phyloP scores from a whole-genome alignment of 2,329 filamentous ascomycete genomes.

The Xylariaceae sp. region DNA sequence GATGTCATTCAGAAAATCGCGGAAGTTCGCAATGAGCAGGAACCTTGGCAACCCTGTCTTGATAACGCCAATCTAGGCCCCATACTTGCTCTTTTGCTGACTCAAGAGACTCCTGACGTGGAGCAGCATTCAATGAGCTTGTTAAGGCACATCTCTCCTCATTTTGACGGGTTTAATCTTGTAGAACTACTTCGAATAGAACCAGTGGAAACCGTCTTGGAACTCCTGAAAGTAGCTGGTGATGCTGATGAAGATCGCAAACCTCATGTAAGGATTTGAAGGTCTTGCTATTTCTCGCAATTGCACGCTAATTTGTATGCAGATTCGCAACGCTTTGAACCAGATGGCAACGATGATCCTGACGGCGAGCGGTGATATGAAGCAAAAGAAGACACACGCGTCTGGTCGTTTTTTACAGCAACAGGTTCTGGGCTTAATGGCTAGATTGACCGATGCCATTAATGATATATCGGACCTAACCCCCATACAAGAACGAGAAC shows the following conservation, averaged over 20 bases:
- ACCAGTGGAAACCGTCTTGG: slow-evolving; percentile 73
- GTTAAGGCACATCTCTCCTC: slow-evolving; percentile 68
- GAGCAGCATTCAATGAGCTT: slow-evolving; percentile 70
- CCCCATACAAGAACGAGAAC: slow-evolving; percentile 68
- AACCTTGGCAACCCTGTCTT: slow-evolving; percentile 59
- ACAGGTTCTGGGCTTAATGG: slow-evolving; percentile 85
- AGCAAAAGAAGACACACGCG: slow-evolving; percentile 56
- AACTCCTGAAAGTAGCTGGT: slow-evolving; percentile 78
- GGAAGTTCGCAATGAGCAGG: slow-evolving; percentile 70
- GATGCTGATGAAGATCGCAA: slow-evolving; percentile 64
- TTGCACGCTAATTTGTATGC: slow-evolving; percentile 31
- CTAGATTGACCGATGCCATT: slow-evolving; percentile 76
- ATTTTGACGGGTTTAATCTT: slow-evolving; percentile 69
- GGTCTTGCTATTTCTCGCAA: neutral
- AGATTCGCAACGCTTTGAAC: slow-evolving; percentile 53
- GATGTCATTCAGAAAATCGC: slow-evolving; percentile 83
- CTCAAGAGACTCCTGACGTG: slow-evolving; percentile 58
- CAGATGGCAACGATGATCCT: slow-evolving; percentile 49
- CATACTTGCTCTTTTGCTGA: slow-evolving; percentile 61
- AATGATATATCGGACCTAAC: slow-evolving; percentile 66
- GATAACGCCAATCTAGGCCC: slow-evolving; percentile 60
- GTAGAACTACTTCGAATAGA: slow-evolving; percentile 73
- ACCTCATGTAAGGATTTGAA: slow-evolving; percentile 54
- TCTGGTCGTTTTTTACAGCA: slow-evolving; percentile 78
- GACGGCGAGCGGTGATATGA: slow-evolving; percentile 43